These are phyloP conservation scores for Knufia fluminis DNA, from an alignment of 2,329 filamentous ascomycete species.

Conservation along the genomic window DNA sequence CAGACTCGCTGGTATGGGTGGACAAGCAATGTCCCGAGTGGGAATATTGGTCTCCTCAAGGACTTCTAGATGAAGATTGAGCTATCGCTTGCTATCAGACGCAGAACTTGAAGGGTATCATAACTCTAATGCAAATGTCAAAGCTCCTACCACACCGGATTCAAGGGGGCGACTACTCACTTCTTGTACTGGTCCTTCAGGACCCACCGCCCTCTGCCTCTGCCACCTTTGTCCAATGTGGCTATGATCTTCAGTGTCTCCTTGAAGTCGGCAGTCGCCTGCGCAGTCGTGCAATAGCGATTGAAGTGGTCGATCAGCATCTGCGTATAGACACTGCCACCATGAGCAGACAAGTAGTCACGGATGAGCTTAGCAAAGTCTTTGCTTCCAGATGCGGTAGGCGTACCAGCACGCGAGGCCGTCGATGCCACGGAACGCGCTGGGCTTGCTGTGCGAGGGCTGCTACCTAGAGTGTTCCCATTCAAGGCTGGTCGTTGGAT, in stretches of 20 bases:
- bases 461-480: constrained; percentile 10
- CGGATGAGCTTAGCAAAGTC: constrained; percentile 66
- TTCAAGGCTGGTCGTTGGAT: constrained; percentile 46
- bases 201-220: constrained; percentile 47
- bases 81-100: background rate
- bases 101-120: background rate
- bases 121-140: no score
- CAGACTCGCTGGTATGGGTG: constrained; percentile 87
- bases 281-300: constrained; percentile 59
- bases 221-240: constrained; percentile 50
- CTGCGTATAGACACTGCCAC: constrained; percentile 70
- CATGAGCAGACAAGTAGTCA: constrained; percentile 67
- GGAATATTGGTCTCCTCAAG: constrained; percentile 70
- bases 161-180: constrained; percentile 8
- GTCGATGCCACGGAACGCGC: constrained; percentile 19
- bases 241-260: constrained; percentile 69
- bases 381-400: constrained; percentile 37
- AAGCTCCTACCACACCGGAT: no score
- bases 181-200: constrained; percentile 48
- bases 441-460: constrained; percentile 18
- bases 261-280: constrained; percentile 71
- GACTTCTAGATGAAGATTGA: constrained; percentile 35
- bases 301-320: constrained; percentile 87
- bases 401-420: constrained; percentile 22
- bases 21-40: constrained; percentile 73